These are phyloP conservation scores for Corinectria fuckeliana DNA, from an alignment of 2,329 filamentous ascomycete species.

Conservation along the genomic window DNA sequence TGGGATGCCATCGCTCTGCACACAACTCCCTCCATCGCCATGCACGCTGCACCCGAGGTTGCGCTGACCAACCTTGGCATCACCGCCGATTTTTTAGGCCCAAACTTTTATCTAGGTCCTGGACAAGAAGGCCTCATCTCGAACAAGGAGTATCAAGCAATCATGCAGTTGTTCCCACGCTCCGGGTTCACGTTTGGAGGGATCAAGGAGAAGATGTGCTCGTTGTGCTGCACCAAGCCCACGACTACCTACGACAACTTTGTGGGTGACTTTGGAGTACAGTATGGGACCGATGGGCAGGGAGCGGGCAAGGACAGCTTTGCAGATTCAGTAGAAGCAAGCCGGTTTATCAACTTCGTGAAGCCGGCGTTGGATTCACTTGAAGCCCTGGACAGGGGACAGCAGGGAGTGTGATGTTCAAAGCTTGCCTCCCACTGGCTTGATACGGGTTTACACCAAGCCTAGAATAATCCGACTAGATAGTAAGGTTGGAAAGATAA, in stretches of 20 bases:
- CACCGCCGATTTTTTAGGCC: slow-evolving; percentile 17
- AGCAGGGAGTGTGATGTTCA: too few species aligned
- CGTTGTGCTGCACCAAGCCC: slow-evolving; percentile 17
- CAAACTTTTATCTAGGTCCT: slow-evolving; percentile 3
- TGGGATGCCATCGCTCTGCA: slow-evolving; percentile 26
- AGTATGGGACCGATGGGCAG: background rate
- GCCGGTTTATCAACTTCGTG: background rate
- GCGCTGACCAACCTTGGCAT: slow-evolving; percentile 6
- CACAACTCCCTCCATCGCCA: slow-evolving; percentile 15
- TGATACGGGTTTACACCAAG: too few species aligned
- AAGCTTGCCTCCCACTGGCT: too few species aligned
- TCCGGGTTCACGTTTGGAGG: slow-evolving; percentile 10
- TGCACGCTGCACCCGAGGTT: slow-evolving; percentile 15
- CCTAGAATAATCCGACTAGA: too few species aligned
- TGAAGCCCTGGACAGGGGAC: background rate
- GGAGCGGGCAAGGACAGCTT: background rate
- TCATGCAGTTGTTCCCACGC: slow-evolving; percentile 13
- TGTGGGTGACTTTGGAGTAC: background rate
- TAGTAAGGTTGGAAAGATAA: too few species aligned
- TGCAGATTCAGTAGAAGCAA: background rate
- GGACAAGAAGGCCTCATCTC: slow-evolving; percentile 10
- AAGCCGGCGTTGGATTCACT: background rate
- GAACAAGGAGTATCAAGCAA: slow-evolving; percentile 7
- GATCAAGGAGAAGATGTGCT: slow-evolving; percentile 7
- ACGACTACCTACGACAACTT: slow-evolving; percentile 17